Base-by-base conservation (phyloP, 2,329 filamentous ascomycete species). In the Sclerotinia minor region DNA sequence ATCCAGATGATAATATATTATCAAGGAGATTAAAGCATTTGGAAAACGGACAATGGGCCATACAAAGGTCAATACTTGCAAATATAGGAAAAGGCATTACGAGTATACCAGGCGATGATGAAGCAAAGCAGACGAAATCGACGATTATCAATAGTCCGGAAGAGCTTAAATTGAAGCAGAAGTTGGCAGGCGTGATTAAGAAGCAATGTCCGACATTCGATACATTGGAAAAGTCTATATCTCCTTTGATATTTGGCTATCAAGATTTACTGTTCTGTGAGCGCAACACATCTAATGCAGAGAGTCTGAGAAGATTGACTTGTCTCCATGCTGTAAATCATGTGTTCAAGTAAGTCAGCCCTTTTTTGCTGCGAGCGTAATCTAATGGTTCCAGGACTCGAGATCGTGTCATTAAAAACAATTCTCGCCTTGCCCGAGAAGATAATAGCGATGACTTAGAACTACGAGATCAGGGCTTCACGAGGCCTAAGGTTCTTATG, bases 341-440 rank as follows among this genome's bases (percentile, higher is more conserved):
- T 76, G 83, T 98, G 52, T 89, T 96, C 79, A 97, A 97, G 86
- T 88, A 77, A 77, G 84, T 76, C 17, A 19, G 41, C 5, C 35
- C 55, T 7, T 52, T 17, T 53, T 32, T 7, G 19, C 32, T 38
- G 9, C 47, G 44, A 44, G 9, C 32, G 24, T 50, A 26, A n/a
- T 55, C 70, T 74, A 69, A 77, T 53, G 9, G 13, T 15, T 29
- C 17, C 63, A 89, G 86, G 78, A 97, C 94, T 1, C 88, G 95
- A 72, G 94, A 98, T 76, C 87, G 89, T 41, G 91, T 98, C 0
- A 86, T 98, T 69, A 98, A 97, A 79, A 96, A 98, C 80, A 98
- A 94, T 76, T 87, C 91, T 65, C 92, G 89, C 71, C 80, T 96
- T 15, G 83, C 89, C 13, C 89, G 88, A 73, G 87, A 90, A 65